Evolutionary conservation across 257 asterid genomes (phyloP), one percentile per base, ranked within the genome.

Genomic region (Solanum acaule): DNA sequence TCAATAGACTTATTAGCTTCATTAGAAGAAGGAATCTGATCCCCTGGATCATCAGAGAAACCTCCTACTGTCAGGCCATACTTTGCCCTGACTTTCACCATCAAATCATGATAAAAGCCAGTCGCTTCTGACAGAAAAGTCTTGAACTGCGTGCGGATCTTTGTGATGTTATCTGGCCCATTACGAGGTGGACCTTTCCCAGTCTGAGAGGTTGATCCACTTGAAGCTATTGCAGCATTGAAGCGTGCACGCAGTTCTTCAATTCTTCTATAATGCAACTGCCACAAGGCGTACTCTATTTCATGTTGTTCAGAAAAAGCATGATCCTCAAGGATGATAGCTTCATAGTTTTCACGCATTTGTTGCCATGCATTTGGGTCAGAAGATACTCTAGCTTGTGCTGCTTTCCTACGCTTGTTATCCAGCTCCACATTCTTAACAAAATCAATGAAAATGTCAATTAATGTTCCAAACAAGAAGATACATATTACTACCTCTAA

Each of bases 21-120:
- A 92, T 93, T 93, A 34, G 93, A 90, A 82, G 89, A 65, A 14
- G 94, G 91, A 68, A 86, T 90, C 88, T 93, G 96, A 92, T 88
- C 90, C 82, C 94, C 97, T 4, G 91, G 89, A 90, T 93, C 98
- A 90, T 95, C 98, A 37, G 95, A 90, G 87, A 93, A 92, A 91
- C 90, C 91, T 70, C 97, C 98, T 90, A 95, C 87, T 2, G 96
- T 94, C 67, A 96, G 94, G 38, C 99, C 98, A 92, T 96, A 96
- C 88, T 94, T 96, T 12, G 98, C 94, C 89, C 94, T 90, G 71
- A 97, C 93, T 92, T 97, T 97, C 93, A 97, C 83, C 95, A 97
- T 96, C 90, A 97, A 89, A 91, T 97, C 99, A 93, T 95, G 99
- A 89, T 97, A 97, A 91, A 97, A 97, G 73, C 99, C 99, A 88